A percentile compares a stretch with the other conserved stretches of the same genome.
phyloP scores from a whole-genome alignment of 164 flowering plant species.

The Liriodendron chinense region DNA sequence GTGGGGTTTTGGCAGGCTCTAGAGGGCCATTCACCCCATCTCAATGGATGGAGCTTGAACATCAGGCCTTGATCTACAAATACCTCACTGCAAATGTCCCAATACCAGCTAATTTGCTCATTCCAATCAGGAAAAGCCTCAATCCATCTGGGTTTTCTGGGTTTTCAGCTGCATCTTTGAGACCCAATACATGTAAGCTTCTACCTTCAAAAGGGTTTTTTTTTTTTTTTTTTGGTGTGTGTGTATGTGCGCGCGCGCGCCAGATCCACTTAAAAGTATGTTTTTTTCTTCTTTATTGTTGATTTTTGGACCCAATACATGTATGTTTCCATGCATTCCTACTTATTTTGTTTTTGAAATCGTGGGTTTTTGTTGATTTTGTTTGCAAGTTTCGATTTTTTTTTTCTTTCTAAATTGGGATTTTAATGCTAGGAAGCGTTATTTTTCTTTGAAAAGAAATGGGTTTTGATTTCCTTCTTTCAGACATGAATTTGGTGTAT shows the following conservation, averaged over 20 bases:
- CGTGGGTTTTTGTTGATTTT: neutral
- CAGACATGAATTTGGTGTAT: neutral
- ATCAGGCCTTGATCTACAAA: conserved; percentile 88
- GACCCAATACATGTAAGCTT: conserved; percentile 58
- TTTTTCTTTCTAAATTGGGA: neutral
- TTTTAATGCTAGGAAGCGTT: neutral
- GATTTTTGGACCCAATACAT: neutral
- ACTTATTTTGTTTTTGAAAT: neutral
- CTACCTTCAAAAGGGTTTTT: neutral
- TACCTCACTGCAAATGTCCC: conserved; percentile 71
- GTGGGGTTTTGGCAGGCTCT: conserved; percentile 45
- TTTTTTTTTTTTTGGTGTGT: too few relatives aligned
- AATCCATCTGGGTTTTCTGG: conserved; percentile 49
- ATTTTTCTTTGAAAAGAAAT: neutral
- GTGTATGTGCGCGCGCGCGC: too few relatives aligned
- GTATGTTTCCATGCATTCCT: neutral
- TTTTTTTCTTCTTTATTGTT: neutral
- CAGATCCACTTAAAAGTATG: neutral
- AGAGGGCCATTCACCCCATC: conserved; percentile 82
- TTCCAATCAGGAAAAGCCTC: conserved; percentile 64
- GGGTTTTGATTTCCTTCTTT: neutral
- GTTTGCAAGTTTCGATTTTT: neutral
- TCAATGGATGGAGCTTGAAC: conserved; percentile 92
- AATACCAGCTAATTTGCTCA: conserved; percentile 70
- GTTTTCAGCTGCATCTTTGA: conserved; percentile 46